Conservation (phyloP, 2,329 filamentous ascomycete species). For the Ilyonectria destructans region DNA sequence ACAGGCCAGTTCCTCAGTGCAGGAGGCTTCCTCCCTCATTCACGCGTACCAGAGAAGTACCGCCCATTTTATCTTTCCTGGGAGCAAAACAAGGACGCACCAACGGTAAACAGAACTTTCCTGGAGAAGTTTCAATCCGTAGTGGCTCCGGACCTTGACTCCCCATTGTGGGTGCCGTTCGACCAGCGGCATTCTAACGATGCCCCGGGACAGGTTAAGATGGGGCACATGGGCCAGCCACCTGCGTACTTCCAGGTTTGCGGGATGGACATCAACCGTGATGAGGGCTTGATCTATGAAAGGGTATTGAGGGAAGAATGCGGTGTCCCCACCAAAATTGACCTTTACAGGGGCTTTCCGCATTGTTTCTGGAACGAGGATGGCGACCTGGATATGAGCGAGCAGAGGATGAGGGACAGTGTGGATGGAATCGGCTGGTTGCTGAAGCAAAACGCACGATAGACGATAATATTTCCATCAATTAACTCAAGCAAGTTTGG, state of each 20-base stretch:
- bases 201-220: background rate
- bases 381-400: background rate
- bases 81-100: background rate
- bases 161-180: too few relatives aligned
- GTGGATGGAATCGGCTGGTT: constrained; percentile 15
- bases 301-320: too few relatives aligned
- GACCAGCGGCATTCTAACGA: too few relatives aligned
- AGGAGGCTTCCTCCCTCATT: constrained; percentile 1
- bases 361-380: constrained; percentile 7
- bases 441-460: background rate
- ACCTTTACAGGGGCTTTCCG: too few relatives aligned
- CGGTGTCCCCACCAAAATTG: too few relatives aligned
- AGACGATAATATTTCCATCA: background rate
- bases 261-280: constrained; percentile 7
- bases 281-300: constrained; percentile 9
- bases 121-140: too few relatives aligned
- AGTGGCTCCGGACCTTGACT: too few relatives aligned
- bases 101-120: background rate
- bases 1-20: constrained; percentile 1
- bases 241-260: constrained; percentile 7
- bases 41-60: background rate
- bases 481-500: too few relatives aligned
- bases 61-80: background rate
- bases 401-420: constrained; percentile 7
- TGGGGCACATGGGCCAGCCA: constrained; percentile 5